A percentile compares a stretch with the other conserved stretches of the same genome.
phyloP scores from a whole-genome alignment of 1,284 basidiomycete genomes.

The Ustilago sp. region DNA sequence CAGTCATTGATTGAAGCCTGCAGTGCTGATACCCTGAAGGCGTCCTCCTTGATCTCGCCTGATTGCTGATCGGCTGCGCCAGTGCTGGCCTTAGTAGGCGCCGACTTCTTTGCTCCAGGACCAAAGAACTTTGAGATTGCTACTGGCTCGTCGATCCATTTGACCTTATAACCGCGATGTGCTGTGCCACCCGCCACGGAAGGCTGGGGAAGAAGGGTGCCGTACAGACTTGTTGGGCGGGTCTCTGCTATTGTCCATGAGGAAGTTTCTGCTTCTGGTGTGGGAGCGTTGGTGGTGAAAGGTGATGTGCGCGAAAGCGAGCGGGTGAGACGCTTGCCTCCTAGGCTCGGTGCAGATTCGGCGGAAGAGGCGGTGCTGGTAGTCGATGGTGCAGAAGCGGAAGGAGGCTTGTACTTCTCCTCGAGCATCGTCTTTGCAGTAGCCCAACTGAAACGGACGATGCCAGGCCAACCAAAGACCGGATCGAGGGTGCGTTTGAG shows the following conservation, averaged over 20 bases:
- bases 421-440: constrained; percentile 89
- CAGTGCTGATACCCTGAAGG: constrained; percentile 9
- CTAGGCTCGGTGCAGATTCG: not conserved
- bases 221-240: constrained; percentile 29
- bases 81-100: not conserved
- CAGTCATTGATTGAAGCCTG: constrained; percentile 35
- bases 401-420: constrained; percentile 70
- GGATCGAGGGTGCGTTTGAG: constrained; percentile 82
- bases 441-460: constrained; percentile 95
- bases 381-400: constrained; percentile 5
- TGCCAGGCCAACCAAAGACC: constrained; percentile 90
- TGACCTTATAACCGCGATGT: constrained; percentile 42
- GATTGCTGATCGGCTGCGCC: not conserved
- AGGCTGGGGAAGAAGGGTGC: constrained; percentile 29
- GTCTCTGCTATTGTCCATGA: not conserved
- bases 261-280: not conserved
- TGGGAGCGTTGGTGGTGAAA: not conserved
- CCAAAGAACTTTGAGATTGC: constrained; percentile 55
- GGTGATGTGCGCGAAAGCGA: constrained; percentile 29
- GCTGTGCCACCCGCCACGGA: constrained; percentile 12
- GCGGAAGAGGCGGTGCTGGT: not conserved
- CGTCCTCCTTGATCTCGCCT: not conserved
- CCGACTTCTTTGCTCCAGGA: constrained; percentile 21
- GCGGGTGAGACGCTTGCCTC: constrained; percentile 23
- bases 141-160: constrained; percentile 57